These are phyloP conservation scores for Clarireedia monteithiana DNA, from an alignment of 2,329 filamentous ascomycete species.

Conservation along the genomic window DNA sequence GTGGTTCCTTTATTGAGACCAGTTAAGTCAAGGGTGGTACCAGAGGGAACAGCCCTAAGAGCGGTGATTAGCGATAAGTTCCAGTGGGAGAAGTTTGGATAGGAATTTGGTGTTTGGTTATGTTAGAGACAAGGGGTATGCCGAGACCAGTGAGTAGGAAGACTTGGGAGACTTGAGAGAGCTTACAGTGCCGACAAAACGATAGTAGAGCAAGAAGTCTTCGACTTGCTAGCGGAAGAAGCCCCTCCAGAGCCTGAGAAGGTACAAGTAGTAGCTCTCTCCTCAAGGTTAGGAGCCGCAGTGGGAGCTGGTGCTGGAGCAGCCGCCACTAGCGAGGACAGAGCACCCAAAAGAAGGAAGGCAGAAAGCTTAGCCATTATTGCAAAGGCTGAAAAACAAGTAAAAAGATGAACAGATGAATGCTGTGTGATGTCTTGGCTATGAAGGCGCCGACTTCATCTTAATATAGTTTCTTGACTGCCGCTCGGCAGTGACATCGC, in stretches of 20 bases:
- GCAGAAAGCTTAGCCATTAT: constrained; percentile 1
- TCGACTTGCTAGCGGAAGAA: constrained; percentile 38
- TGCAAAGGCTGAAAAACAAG: not conserved
- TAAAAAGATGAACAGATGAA: not conserved
- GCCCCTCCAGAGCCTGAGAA: constrained; percentile 39
- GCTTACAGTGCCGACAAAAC: constrained; percentile 39
- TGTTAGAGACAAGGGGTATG: too few species aligned
- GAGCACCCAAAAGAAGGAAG: not conserved
- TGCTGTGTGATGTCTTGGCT: not conserved
- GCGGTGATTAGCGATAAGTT: too few species aligned
- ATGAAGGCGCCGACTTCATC: not conserved
- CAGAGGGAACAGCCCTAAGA: constrained; percentile 42
- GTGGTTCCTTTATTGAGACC: constrained; percentile 40
- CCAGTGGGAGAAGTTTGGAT: too few species aligned
- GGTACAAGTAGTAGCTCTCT: constrained; percentile 38
- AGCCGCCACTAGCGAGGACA: constrained; percentile 3
- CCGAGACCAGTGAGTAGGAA: too few species aligned
- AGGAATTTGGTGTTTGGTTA: too few species aligned
- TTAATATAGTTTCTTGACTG: not conserved
- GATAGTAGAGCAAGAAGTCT: constrained; percentile 46
- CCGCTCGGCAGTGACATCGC: not conserved
- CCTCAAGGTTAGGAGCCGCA: constrained; percentile 3
- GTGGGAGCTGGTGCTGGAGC: not conserved
- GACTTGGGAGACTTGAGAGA: too few species aligned
- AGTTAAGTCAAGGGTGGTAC: constrained; percentile 52